Conservation (phyloP, 768 basidiomycete genomes). For the Naganishia friedmannii region DNA sequence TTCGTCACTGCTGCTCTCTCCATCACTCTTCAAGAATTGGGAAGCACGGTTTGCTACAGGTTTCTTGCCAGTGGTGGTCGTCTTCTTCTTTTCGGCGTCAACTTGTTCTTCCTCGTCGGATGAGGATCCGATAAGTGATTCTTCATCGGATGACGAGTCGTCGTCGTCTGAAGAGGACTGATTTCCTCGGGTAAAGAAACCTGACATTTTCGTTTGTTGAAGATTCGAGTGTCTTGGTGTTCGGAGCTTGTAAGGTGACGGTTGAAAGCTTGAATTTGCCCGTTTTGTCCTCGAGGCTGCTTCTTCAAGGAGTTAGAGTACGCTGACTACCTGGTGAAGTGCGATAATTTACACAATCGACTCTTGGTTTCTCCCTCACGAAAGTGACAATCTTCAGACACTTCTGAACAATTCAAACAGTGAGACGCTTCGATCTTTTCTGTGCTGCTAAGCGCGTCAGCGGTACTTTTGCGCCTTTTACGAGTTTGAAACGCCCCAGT, state of each 20-base stretch:
- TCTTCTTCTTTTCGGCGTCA: slow-evolving; percentile 18
- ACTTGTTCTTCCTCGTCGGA: slow-evolving; percentile 42
- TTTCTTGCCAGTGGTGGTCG: slow-evolving; percentile 18
- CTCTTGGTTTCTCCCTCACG: not conserved
- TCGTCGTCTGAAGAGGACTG: slow-evolving; percentile 41
- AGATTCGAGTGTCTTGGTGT: slow-evolving; percentile 11
- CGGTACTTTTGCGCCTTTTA: not conserved
- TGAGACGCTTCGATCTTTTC: slow-evolving; percentile 9
- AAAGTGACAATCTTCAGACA: not conserved
- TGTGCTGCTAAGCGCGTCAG: not conserved
- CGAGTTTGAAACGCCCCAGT: no score
- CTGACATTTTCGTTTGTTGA: slow-evolving; percentile 39
- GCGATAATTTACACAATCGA: not conserved
- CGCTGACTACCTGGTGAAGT: not conserved
- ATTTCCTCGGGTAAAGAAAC: slow-evolving; percentile 48
- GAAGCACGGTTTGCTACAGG: not conserved
- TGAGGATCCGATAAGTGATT: slow-evolving; percentile 48
- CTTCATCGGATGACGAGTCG: slow-evolving; percentile 44
- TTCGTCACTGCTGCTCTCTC: slow-evolving; percentile 58
- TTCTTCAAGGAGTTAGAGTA: not conserved
- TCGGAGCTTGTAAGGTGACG: not conserved
- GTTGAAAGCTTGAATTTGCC: not conserved
- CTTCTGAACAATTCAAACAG: slow-evolving; percentile 4
- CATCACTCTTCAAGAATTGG: slow-evolving; percentile 52
- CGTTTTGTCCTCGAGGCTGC: not conserved